A percentile compares a stretch with the other conserved stretches of the same genome.
These are phyloP conservation scores for Aspergillus terreus DNA, from an alignment of 2,329 filamentous ascomycete genomes.

Conservation along the genomic window DNA sequence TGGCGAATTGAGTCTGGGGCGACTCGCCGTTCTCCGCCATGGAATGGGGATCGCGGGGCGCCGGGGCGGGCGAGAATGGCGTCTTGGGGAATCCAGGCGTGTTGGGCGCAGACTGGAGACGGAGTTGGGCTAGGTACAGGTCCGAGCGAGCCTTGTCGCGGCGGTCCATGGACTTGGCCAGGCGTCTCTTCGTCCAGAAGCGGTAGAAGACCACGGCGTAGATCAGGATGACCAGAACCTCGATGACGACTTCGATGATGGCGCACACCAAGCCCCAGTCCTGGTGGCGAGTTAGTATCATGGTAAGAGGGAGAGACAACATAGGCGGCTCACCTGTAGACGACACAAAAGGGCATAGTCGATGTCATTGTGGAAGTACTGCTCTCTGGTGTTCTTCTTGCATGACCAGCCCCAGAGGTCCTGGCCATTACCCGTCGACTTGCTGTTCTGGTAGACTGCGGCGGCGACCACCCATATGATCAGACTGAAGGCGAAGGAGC, in stretches of 20 bases:
- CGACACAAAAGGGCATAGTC: conserved; percentile 89
- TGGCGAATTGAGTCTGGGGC: conserved; percentile 49
- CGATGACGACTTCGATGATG: conserved; percentile 92
- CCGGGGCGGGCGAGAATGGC: conserved; percentile 36
- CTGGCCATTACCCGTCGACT: conserved; percentile 68
- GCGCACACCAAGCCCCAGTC: conserved; percentile 96
- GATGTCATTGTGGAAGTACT: conserved; percentile 75
- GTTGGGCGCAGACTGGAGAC: conserved; percentile 85
- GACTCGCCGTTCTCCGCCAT: conserved; percentile 53
- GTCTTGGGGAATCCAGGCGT: conserved; percentile 76
- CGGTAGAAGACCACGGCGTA: conserved; percentile 96
- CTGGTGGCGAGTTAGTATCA: conserved; percentile 45
- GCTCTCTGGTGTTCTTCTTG: conserved; percentile 74
- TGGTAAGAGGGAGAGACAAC: conserved; percentile 6
- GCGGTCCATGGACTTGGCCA: conserved; percentile 94
- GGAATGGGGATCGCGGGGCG: conserved; percentile 43
- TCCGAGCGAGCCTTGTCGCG: conserved; percentile 92
- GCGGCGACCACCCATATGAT: conserved; percentile 89
- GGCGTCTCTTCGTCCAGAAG: conserved; percentile 92
- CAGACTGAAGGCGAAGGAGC: conserved; percentile 90
- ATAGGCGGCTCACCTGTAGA: conserved; percentile 60
- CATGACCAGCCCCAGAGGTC: conserved; percentile 99
- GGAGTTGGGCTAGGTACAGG: conserved; percentile 84
- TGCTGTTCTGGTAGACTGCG: conserved; percentile 74
- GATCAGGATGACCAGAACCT: conserved; percentile 84